Conservation (phyloP, 495 filamentous ascomycete species). For the Penicillium maclennaniae region DNA sequence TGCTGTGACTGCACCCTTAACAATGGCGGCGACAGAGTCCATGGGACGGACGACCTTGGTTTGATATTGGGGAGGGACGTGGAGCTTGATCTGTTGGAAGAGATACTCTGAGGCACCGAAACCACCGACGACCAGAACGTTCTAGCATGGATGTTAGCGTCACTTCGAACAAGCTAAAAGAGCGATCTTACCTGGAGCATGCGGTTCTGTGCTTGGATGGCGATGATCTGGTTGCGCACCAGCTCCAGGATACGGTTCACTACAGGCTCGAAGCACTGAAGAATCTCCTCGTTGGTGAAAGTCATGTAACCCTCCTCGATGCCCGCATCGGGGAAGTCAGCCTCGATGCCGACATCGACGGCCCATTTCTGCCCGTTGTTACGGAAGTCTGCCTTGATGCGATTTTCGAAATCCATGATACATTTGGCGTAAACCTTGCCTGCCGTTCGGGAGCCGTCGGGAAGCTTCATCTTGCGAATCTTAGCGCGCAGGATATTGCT, state of each 20-base stretch:
- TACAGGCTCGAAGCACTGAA: conserved; percentile 78
- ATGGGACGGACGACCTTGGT: conserved; percentile 78
- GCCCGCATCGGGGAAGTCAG: conserved; percentile 73
- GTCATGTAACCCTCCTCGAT: conserved; percentile 83
- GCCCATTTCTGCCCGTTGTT: conserved; percentile 83
- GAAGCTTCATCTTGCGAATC: conserved; percentile 80
- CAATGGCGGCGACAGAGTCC: conserved; percentile 78
- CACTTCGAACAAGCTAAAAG: background rate
- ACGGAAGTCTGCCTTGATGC: conserved; percentile 79
- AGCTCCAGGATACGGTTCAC: conserved; percentile 74
- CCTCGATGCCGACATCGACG: conserved; percentile 76
- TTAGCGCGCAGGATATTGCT: conserved; percentile 77
- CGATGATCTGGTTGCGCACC: conserved; percentile 77
- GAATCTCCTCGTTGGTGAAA: conserved; percentile 77
- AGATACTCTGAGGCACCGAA: conserved; percentile 81
- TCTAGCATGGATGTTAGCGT: conserved; percentile 41
- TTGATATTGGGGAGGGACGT: conserved; percentile 75
- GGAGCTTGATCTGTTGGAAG: conserved; percentile 78
- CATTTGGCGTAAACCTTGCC: conserved; percentile 79
- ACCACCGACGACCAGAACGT: conserved; percentile 73
- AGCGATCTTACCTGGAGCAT: conserved; percentile 57
- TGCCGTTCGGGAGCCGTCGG: conserved; percentile 69
- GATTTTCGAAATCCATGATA: conserved; percentile 83
- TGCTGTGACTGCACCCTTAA: conserved; percentile 78
- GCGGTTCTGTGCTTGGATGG: conserved; percentile 73